Base-by-base conservation (phyloP, 306 rosid species). In the Acacia confusa region DNA sequence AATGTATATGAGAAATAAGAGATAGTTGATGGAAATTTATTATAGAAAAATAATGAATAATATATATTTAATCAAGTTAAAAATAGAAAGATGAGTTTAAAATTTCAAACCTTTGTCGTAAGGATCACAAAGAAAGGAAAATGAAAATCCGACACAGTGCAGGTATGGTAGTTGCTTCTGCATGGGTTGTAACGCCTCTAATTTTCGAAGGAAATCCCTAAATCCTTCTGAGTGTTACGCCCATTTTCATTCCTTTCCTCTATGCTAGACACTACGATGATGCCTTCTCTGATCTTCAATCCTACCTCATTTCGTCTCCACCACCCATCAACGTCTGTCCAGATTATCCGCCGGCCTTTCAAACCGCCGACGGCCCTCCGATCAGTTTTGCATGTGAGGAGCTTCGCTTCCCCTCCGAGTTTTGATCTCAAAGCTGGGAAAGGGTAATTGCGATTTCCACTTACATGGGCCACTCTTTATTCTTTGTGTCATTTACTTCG, bases 391-490 rank as follows among this genome's bases (percentile, higher is more conserved):
- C 78, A 82, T 11, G 44, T 58, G 40, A 80, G 82, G 74, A 82
- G 79, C 79, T 84, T 70, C 60, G 41, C 36, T 50, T 76, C 84
- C 30, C 22, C 70, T 14, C 25, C 89, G 24, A 36, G 74, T 70
- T 76, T 69, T 28, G 97, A 89, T 66, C n/a, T 84, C 84, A 76
- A 72, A 32, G 85, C 76, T 6, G 88, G 93, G 25, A 86, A 91
- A 82, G 91, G 96, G 97, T 94, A 88, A 78, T 75, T 52, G 0
- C n/a, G 72, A 19, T 72, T 68, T 57, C 45, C 20, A 47, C 50
- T 8, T 17, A 38, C 28, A 40, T 9, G 34, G 1, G 38, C 34
- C 57, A 40, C 30, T 19, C 43, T 81, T 20, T 20, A 16, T 43
- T 77, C 9, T 64, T 16, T 6, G 60, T 70, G 10, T 20, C 65